phyloP scores from a whole-genome alignment of 129 eudicot species.

The Solidago caesia region DNA sequence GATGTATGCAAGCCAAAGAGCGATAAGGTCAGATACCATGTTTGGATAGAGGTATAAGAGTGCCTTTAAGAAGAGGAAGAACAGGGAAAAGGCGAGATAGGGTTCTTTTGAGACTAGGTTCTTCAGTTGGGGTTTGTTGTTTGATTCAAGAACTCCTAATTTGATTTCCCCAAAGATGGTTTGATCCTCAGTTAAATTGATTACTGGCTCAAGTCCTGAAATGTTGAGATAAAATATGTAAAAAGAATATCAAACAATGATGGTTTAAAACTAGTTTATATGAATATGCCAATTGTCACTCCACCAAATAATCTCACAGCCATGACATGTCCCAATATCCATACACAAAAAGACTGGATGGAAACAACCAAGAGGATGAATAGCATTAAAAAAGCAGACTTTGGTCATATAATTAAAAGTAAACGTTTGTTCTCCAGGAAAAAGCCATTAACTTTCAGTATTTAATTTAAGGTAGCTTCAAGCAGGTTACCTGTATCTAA shows the following conservation, averaged over 20 bases:
- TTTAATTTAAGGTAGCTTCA: too few species aligned
- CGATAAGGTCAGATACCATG: constrained; percentile 37
- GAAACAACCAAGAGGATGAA: background rate
- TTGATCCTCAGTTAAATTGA: constrained; percentile 36
- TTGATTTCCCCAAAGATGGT: constrained; percentile 18
- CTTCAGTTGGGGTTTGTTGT: constrained; percentile 38
- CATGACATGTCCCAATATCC: constrained; percentile 6
- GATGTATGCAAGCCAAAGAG: constrained; percentile 52
- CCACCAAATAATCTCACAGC: background rate
- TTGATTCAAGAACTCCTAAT: constrained; percentile 27
- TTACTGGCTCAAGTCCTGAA: constrained; percentile 43
- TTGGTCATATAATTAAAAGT: background rate
- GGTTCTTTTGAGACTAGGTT: constrained; percentile 54
- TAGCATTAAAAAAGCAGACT: background rate
- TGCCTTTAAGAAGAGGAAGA: constrained; percentile 53
- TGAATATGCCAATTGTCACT: background rate
- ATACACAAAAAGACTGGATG: background rate
- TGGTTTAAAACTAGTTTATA: background rate
- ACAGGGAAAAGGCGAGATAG: constrained; percentile 48
- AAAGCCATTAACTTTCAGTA: too few species aligned
- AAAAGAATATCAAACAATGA: constrained; percentile 6
- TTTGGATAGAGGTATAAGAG: constrained; percentile 46
- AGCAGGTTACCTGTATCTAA: too few species aligned
- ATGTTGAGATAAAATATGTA: background rate
- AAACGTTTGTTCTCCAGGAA: background rate